A percentile compares a stretch with the other conserved stretches of the same genome.
Conservation (phyloP, 345 rosid species). For the rapeseed (Brassica napus) region DNA sequence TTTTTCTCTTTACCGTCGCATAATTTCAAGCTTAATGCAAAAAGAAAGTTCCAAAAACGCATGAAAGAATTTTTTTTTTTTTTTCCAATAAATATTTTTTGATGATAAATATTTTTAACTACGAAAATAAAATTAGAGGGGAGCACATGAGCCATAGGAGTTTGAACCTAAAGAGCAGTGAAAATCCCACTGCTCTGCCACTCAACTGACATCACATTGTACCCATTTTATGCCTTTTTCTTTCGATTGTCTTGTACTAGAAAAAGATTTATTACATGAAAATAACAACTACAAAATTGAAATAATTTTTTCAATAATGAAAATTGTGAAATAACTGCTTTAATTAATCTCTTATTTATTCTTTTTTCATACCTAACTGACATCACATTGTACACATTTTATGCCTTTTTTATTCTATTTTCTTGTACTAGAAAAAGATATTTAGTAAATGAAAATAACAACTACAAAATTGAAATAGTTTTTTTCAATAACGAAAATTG, state of each 20-base stretch:
- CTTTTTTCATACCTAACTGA: too few relatives aligned
- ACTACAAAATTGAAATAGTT: background rate
- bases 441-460: background rate
- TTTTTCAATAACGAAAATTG: background rate
- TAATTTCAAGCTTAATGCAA: background rate
- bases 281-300: too few relatives aligned
- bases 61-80: background rate
- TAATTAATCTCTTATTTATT: too few relatives aligned
- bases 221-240: constrained; percentile 7
- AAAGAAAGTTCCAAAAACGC: background rate
- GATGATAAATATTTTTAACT: background rate
- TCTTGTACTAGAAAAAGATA: too few relatives aligned
- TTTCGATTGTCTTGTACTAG: background rate
- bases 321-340: too few relatives aligned
- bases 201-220: constrained; percentile 42
- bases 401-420: too few relatives aligned
- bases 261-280: background rate
- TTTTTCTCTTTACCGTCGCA: background rate
- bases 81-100: background rate
- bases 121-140: constrained; percentile 25
- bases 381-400: too few relatives aligned
- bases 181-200: constrained; percentile 38
- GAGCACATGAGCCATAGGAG: constrained; percentile 40
- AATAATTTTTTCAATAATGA: too few relatives aligned
- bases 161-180: constrained; percentile 35